Base-by-base conservation (phyloP, 371 early-diverging fungal genomes). In the Mortierella sp. region DNA sequence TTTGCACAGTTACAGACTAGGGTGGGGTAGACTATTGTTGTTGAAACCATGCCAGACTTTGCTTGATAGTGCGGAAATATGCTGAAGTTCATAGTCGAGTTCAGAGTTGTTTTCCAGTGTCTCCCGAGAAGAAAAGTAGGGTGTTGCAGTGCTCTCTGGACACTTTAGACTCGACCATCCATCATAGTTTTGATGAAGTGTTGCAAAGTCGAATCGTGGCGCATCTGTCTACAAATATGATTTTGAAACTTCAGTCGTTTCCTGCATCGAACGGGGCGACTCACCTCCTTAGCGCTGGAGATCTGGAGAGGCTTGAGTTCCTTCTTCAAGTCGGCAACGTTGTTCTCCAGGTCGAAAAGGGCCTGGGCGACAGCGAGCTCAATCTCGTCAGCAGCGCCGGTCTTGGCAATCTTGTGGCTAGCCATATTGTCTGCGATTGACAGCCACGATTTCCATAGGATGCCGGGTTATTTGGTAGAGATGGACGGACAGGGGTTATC, bases 301-400 rank as follows among this genome's bases (percentile, higher is more conserved):
- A 98, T 93, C 84, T 96, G 95, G 81, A 98, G 92, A 69, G 94
- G 92, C 77, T 94, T 89, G 72, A 98, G 90, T 68, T 97, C 97
- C 86, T 92, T 93, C 93, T 95, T 97, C 84, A 98, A 91, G 84
- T 98, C 98, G 70, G 94, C 87, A 81, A 93, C 93, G 89, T 91
- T 94, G 83, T 92, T 89, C 90, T 98, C 97, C 77, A 98, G 90
- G 84, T 98, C 98, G 86, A 92, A 86, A 81, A 98, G 90, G 83
- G 96, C 94, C 86, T 97, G 96, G 83, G 97, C 98, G 83, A 98
- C 93, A 84, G 92, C 87, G 81, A 96, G 90, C 88, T 98, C 98
- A 81, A 96, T 90, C 86, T 94, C 96, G 80, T 93, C 92, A 75
- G 93, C 90, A 81, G 92, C 94, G 77, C 88, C 87, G 81, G 94